These are phyloP conservation scores for Macrolepiota fuliginosa DNA, from an alignment of 768 basidiomycete species.

Conservation along the genomic window DNA sequence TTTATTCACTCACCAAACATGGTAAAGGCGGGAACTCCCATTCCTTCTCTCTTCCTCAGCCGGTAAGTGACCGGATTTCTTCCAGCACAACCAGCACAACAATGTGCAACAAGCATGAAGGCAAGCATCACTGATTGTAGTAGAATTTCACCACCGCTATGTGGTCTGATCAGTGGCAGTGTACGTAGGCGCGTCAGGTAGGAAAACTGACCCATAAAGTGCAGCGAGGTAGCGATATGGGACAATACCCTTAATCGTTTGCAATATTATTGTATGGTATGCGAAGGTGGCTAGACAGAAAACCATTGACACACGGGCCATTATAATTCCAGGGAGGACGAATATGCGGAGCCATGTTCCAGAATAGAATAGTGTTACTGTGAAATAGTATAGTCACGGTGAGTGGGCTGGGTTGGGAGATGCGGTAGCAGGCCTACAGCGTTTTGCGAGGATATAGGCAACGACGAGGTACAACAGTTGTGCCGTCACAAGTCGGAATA, in stretches of 20 bases:
- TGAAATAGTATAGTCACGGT: no score
- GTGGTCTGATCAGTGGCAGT: neutral
- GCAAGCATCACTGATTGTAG: neutral
- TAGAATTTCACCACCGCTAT: neutral
- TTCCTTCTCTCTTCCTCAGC: slow-evolving; percentile 1
- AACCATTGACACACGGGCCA: neutral
- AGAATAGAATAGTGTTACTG: neutral
- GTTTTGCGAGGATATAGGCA: slow-evolving; percentile 1
- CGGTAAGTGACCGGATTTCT: slow-evolving; percentile 9
- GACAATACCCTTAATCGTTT: neutral
- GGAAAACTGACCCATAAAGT: neutral
- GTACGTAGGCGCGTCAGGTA: neutral
- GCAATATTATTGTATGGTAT: neutral
- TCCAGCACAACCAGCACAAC: neutral
- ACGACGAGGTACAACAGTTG: slow-evolving; percentile 2
- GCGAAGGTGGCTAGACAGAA: neutral
- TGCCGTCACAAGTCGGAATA: neutral
- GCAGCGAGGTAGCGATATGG: neutral
- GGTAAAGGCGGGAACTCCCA: neutral
- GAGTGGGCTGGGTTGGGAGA: neutral
- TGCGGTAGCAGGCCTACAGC: neutral
- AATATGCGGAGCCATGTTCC: neutral
- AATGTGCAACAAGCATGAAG: neutral
- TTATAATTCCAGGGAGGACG: neutral
- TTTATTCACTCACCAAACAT: neutral